phyloP scores from a whole-genome alignment of 129 eudicot genomes.

The Glebionis coronaria region DNA sequence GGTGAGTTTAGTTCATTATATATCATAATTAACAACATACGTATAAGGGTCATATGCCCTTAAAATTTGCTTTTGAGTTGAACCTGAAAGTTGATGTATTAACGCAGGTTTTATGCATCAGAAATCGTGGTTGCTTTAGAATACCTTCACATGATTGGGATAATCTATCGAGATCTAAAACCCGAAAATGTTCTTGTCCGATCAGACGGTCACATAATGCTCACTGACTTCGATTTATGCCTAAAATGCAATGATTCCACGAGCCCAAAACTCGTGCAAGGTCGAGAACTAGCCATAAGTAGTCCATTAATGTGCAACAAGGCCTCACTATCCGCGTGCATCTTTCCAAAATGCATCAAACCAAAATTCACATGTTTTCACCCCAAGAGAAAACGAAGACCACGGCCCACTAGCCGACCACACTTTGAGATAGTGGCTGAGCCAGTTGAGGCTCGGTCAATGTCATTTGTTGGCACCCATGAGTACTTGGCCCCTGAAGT shows the following conservation, averaged over 20 bases:
- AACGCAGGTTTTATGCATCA: constrained; percentile 71
- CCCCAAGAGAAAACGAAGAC: constrained; percentile 22
- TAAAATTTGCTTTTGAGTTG: no score
- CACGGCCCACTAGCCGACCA: constrained; percentile 23
- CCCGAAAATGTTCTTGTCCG: constrained; percentile 74
- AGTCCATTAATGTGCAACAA: constrained; percentile 18
- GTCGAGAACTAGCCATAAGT: constrained; percentile 29
- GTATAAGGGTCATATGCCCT: no score
- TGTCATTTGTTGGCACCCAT: constrained; percentile 85
- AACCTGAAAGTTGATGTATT: constrained; percentile 14
- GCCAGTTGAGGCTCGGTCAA: constrained; percentile 72
- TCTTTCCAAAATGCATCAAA: constrained; percentile 44
- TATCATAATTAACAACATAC: no score
- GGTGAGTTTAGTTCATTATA: constrained; percentile 30
- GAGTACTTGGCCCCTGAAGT: constrained; percentile 78
- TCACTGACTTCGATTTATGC: constrained; percentile 74
- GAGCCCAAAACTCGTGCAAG: constrained; percentile 46
- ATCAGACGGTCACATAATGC: constrained; percentile 78
- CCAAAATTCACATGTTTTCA: constrained; percentile 47
- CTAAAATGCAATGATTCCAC: constrained; percentile 47
- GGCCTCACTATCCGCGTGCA: constrained; percentile 30
- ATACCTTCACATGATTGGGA: constrained; percentile 77
- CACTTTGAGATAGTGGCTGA: constrained; percentile 52
- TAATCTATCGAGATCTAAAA: constrained; percentile 64
- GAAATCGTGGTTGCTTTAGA: constrained; percentile 75